Evolutionary conservation across 345 rosid species (phyloP), one percentile per base, ranked within the genome.

Genomic region (Eucalyptus rudis): DNA sequence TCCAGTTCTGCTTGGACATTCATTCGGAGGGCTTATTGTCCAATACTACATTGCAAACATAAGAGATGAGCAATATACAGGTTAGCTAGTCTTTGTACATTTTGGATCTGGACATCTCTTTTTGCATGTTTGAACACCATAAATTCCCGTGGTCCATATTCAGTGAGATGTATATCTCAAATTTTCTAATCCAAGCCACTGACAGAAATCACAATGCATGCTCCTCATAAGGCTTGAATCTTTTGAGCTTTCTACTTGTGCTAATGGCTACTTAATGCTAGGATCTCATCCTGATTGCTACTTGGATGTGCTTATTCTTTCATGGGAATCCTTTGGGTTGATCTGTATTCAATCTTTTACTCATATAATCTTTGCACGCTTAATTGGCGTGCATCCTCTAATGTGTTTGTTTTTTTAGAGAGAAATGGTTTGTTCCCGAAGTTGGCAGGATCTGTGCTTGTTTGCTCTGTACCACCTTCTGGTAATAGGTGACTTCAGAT

Each of bases 401-500:
- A 56, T 12, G 64, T 86, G 54, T 50, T 11, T 19, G 1, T 64
- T 43, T 71, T 89, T 52, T 31, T 58, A 94, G 98, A 92, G 52
- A 16, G 47, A 50, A 90, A 89, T 81, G 91, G 89, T 89, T 87
- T 87, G 36, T 96, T 90, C 92, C 97, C 97, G 15, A 92, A 95
- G 84, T 94, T 97, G 89, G 92, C 92, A 43, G 99, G 96, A 49
- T 97, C 96, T 19, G 95, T 91, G 17, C 90, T 97, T 40, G 92
- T 96, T 51, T 97, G 98, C 94, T 96, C 99, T 27, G 99, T 96
- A 47, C 99, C 99, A 83, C 99, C 99, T 90, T 94, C 96, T 4
- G 97, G 99, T 90, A 97, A 97, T 92, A 95, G 99, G 99, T 97
- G 93, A 93, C 44, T 88, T 93, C 50, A 51, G 89, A 54, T 40